A percentile compares a stretch with the other conserved stretches of the same genome.
Conservation (phyloP, 2,329 filamentous ascomycete genomes). For the Colletotrichum theobromicola region DNA sequence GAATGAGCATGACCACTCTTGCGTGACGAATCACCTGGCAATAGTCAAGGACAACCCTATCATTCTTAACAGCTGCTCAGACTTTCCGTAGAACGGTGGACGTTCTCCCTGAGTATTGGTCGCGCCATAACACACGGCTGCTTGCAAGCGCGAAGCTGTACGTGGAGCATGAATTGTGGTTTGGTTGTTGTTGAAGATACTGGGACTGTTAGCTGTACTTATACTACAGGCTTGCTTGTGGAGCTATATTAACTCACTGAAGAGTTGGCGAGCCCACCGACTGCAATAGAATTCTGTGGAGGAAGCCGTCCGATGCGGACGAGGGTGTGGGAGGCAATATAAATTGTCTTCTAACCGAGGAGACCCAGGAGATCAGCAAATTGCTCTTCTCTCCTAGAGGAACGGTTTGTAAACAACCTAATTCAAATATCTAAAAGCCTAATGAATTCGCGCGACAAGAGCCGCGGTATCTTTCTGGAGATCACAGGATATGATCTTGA, state of each 20-base stretch:
- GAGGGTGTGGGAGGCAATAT: background rate
- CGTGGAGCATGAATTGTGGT: fast-evolving
- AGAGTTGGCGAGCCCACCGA: background rate
- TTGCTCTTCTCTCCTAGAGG: no score
- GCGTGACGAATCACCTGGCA: background rate
- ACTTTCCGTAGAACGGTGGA: background rate
- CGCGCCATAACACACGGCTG: background rate
- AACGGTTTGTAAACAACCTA: no score
- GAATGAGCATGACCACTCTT: background rate
- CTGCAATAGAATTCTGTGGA: background rate
- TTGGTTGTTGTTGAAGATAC: background rate
- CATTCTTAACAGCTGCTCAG: fast-evolving
- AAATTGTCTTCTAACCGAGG: background rate
- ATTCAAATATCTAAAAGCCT: background rate
- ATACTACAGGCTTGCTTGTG: background rate
- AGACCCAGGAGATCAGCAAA: background rate
- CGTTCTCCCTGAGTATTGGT: background rate
- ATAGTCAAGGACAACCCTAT: background rate
- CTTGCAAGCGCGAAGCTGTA: no score
- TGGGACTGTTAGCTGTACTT: fast-evolving
- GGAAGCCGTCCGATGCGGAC: no score
- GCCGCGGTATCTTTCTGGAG: background rate
- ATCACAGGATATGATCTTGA: fast-evolving
- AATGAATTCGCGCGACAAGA: background rate
- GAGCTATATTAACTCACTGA: background rate